A percentile compares a stretch with the other conserved stretches of the same genome.
Evolutionary conservation across 2,329 filamentous ascomycete genomes (phyloP).

Genomic region (Paraphaeosphaeria sporulosa): DNA sequence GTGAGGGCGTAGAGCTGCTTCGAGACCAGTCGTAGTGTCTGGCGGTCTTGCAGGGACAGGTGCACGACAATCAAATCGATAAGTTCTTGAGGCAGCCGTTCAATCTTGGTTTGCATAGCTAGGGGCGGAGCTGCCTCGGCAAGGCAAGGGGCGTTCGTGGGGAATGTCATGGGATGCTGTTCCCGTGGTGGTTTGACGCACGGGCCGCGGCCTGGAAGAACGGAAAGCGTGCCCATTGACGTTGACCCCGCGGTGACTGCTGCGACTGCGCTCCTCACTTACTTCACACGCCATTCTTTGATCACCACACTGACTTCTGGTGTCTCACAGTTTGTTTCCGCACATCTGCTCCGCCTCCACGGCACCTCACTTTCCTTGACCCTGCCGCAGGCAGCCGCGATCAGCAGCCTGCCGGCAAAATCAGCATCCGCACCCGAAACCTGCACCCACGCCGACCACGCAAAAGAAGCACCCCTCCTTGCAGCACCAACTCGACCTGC

Average conservation of each 20-base stretch:
- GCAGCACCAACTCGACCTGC: neutral
- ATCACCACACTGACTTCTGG: neutral
- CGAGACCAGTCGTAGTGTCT: slow-evolving; percentile 34
- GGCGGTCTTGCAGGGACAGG: slow-evolving; percentile 26
- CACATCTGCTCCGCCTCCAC: neutral
- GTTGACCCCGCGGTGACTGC: neutral
- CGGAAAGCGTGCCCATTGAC: slow-evolving; percentile 7
- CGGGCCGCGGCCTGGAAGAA: slow-evolving; percentile 5
- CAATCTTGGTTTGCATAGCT: slow-evolving; percentile 34
- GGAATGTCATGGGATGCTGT: slow-evolving; percentile 4
- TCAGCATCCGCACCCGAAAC: neutral
- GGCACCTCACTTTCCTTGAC: slow-evolving; percentile 1
- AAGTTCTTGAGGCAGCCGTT: slow-evolving; percentile 39
- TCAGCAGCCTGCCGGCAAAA: slow-evolving; percentile 8
- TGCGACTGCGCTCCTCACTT: neutral
- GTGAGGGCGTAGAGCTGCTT: slow-evolving; percentile 30
- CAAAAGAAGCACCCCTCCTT: neutral
- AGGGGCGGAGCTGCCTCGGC: neutral
- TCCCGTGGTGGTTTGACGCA: neutral
- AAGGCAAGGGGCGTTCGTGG: neutral
- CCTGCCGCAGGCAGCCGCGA: neutral
- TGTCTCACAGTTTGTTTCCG: neutral
- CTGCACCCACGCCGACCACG: neutral
- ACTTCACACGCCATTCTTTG: neutral
- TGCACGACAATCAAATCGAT: slow-evolving; percentile 32